Evolutionary conservation across 2,329 filamentous ascomycete genomes (phyloP).

Genomic region (Blastomyces parvus): DNA sequence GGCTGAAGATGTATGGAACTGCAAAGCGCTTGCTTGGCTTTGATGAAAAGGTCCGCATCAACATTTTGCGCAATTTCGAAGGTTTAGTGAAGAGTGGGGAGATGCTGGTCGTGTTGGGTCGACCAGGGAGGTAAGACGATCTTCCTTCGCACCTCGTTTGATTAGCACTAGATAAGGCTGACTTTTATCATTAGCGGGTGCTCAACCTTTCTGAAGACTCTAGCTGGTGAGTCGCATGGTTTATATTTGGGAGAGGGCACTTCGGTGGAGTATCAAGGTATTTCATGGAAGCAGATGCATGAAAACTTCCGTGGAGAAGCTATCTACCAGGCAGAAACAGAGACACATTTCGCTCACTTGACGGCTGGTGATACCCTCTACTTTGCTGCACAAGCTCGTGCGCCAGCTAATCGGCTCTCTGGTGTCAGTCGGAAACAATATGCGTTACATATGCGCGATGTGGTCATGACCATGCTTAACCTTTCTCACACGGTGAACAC

Average conservation of each 20-base stretch:
- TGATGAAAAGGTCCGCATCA: constrained; percentile 37
- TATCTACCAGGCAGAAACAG: constrained; percentile 79
- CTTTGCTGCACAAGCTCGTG: constrained; percentile 77
- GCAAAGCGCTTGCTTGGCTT: constrained; percentile 21
- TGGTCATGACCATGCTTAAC: constrained; percentile 38
- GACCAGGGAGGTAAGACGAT: constrained; percentile 32
- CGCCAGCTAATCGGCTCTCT: constrained; percentile 63
- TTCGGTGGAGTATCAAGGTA: constrained; percentile 68
- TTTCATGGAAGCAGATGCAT: constrained; percentile 21
- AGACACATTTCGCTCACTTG: constrained; percentile 74
- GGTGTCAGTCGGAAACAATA: constrained; percentile 35
- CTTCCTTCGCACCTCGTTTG: background rate
- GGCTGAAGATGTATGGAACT: constrained; percentile 28
- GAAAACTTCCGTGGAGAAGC: constrained; percentile 70
- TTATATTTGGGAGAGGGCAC: constrained; percentile 61
- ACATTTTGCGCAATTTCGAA: constrained; percentile 56
- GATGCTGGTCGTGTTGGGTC: constrained; percentile 49
- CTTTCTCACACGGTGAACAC: constrained; percentile 65
- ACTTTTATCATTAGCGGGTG: constrained; percentile 39
- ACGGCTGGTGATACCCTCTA: constrained; percentile 80
- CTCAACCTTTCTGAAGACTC: constrained; percentile 74
- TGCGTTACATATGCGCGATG: constrained; percentile 36
- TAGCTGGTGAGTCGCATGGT: constrained; percentile 77
- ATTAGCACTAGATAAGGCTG: constrained; percentile 39
- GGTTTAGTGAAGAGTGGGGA: constrained; percentile 51